Evolutionary conservation across 176 grass and related monocot genomes (phyloP), one percentile per base, ranked within the genome.

Genomic region (Aegilops sharonensis): DNA sequence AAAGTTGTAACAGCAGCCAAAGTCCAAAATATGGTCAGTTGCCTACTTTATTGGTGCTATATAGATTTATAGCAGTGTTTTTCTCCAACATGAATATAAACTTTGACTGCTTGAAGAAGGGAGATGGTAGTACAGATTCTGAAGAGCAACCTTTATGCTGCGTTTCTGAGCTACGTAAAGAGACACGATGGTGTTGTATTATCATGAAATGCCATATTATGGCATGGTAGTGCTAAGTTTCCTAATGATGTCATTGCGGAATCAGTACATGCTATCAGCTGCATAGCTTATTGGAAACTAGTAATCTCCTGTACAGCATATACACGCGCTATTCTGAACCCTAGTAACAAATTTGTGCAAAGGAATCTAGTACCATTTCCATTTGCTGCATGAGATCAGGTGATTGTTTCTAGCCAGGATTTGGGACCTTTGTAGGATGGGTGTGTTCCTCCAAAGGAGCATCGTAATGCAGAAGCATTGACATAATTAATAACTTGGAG

Each of bases 81-180:
- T 84, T 70, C 32, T 25, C 15, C 50, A n/a, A 72, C 50, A 60
- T 83, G 25, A 39, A 37, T 72, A 60, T 59, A 45, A 64, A 39
- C 17, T 83, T 50, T 50, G 37, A 25, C 21, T 63, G 73, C 74
- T 52, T 64, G 52, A 79, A 79, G 20, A 79, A 78, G 36, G 11
- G 43, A 56, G 30, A 64, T 70, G 32, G 13, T 30, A 71, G 81
- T 35, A 62, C 31, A 74, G 68, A 66, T 75, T 47, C 42, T 78
- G 74, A 12, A 87, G 83, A 64, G 23, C 56, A 72, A 18, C 65
- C 77, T 78, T 83, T 72, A 40, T 66, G 64, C 79, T 85, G 40
- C 74, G 4, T 17, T 76, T 60, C 8, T 32, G 39, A 84, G 37
- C 27, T 65, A 65, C 64, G 75, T 34, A 84, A 76, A 24, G 81